A percentile compares a stretch with the other conserved stretches of the same genome.
phyloP scores from a whole-genome alignment of 768 basidiomycete species.

The Boletales sp. region DNA sequence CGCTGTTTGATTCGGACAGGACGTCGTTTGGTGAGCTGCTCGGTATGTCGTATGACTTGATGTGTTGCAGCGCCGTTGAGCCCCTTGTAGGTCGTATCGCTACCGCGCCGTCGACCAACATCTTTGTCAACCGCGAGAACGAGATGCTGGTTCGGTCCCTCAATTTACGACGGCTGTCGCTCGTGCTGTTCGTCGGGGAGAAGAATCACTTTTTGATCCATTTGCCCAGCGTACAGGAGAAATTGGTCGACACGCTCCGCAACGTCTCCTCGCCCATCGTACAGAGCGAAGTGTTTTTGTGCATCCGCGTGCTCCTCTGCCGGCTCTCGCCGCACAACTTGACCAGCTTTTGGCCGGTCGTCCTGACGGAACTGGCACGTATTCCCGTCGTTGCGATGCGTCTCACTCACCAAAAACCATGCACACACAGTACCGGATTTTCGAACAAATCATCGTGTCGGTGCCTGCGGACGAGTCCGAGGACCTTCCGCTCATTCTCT shows the following conservation, averaged over 20 bases:
- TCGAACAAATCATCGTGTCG: conserved; percentile 72
- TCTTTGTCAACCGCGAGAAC: conserved; percentile 93
- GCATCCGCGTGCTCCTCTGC: conserved; percentile 86
- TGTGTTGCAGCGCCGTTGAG: conserved; percentile 23
- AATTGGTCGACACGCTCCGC: conserved; percentile 87
- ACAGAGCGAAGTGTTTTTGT: conserved; percentile 92
- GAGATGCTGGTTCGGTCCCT: conserved; percentile 86
- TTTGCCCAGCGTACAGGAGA: conserved; percentile 94
- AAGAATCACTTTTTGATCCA: conserved; percentile 89
- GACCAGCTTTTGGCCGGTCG: conserved; percentile 94
- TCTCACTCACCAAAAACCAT: background rate
- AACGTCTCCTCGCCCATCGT: conserved; percentile 78
- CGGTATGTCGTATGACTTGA: conserved; percentile 44
- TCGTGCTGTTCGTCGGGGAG: conserved; percentile 81
- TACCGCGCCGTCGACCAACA: conserved; percentile 86
- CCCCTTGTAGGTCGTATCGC: conserved; percentile 61
- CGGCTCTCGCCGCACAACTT: conserved; percentile 88
- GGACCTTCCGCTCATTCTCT: conserved; percentile 74
- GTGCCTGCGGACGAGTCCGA: conserved; percentile 83
- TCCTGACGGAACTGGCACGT: conserved; percentile 83
- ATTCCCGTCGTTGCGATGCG: conserved; percentile 12
- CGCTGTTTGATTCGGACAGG: conserved; percentile 83
- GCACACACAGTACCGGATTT: conserved; percentile 75
- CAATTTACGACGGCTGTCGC: conserved; percentile 83
- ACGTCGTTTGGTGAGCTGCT: conserved; percentile 81